Evolutionary conservation across 768 basidiomycete genomes (phyloP).

Genomic region (Lactarius indigo): DNA sequence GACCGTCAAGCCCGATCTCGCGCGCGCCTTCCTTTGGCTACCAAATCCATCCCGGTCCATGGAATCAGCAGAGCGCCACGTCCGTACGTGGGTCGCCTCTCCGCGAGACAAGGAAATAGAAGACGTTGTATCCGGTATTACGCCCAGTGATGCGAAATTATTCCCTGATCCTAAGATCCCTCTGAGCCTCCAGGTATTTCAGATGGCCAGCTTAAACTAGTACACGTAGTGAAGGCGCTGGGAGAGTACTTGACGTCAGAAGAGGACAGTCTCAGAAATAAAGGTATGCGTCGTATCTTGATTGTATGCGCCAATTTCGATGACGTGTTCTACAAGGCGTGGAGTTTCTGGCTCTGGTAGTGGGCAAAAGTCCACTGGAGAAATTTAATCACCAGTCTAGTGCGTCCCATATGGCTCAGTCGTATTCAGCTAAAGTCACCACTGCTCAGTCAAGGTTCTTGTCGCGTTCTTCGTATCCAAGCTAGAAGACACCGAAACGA

Average conservation of each 20-base stretch:
- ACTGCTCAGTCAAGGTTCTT: conserved; percentile 72
- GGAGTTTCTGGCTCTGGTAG: conserved; percentile 70
- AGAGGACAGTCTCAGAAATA: conserved; percentile 70
- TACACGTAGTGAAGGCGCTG: conserved; percentile 80
- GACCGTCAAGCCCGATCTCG: neutral
- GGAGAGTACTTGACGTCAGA: conserved; percentile 88
- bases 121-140: conserved; percentile 28
- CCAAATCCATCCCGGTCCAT: conserved; percentile 15
- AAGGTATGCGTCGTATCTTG: conserved; percentile 48
- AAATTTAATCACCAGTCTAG: conserved; percentile 80
- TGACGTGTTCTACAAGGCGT: conserved; percentile 54
- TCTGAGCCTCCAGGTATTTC: conserved; percentile 43
- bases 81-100: conserved; percentile 32
- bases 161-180: conserved; percentile 9
- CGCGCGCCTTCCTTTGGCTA: neutral
- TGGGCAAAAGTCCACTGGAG: conserved; percentile 55
- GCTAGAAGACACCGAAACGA: conserved; percentile 79
- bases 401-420: conserved; percentile 35
- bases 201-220: conserved; percentile 53
- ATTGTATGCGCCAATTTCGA: neutral
- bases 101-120: conserved; percentile 30
- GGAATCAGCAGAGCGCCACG: conserved; percentile 31
- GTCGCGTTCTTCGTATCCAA: conserved; percentile 81
- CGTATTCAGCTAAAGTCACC: neutral
- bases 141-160: neutral